Base-by-base conservation (phyloP, 352 stramenopile species). In the Aphanomyces astaci region DNA sequence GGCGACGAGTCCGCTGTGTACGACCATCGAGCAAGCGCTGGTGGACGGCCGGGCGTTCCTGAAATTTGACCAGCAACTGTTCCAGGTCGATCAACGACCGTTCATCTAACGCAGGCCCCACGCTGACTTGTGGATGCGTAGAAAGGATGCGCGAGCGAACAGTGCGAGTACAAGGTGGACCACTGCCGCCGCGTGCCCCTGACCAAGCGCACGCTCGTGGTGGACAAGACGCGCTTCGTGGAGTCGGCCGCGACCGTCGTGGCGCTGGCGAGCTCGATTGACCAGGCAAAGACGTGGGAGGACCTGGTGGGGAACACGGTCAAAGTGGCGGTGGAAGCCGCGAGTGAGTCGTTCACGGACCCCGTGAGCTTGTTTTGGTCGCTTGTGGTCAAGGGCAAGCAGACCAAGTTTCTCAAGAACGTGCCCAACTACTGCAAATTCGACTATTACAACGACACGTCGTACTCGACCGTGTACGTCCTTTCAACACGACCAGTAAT, bases 121-220 rank as follows among this genome's bases (percentile, higher is more conserved):
- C 19, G 19, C 11, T 28, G 9, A 53, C 13, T 7, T 53, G 9
- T 4, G 22, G 9, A 4, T 25, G 9, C 30, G 27, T 43, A 64
- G 56, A 46, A 45, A 46, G 31, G 30, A 19, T 64, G 56, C 36
- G 46, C 33, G 3, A 30, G 31, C 36, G 30, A 19, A 10, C 22
- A 17, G 32, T 64, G 56, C 56, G 25, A 22, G 2, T 64, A 64
- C 32, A 31, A 45, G 24, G 56, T 64, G 33, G 56, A 64, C 56
- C 32, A 49, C n/a, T 64, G 56, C 56, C 56, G 56, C 56, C 17
- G 31, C 30, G 56, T 64, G 2, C 56, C 56, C 32, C 36, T 64
- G n/a, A 36, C 27, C 1, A 24, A 4, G 30, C 31, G 27, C 4
- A 17, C 32, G 1, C 15, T 28, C 5, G 9, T 4, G 10, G 31